These are phyloP conservation scores for Penicillium paneum DNA, from an alignment of 2,329 filamentous ascomycete genomes.

Conservation along the genomic window DNA sequence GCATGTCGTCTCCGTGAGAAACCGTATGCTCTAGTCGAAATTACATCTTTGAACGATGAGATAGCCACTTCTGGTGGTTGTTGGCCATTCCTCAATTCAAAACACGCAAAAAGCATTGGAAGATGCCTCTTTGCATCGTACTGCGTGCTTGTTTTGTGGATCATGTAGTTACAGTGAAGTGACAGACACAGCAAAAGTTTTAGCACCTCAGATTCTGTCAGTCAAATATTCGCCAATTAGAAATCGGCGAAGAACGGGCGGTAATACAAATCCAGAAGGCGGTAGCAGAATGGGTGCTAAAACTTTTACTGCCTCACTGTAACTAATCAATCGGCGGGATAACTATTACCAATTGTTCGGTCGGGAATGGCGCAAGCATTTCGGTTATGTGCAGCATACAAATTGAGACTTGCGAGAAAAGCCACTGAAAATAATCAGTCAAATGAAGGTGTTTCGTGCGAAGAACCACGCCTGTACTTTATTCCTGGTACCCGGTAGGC, in stretches of 20 bases:
- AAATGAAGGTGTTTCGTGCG: neutral
- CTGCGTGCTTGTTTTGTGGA: too few species aligned
- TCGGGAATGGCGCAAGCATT: neutral
- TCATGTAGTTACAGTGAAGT: too few species aligned
- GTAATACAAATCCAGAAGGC: too few species aligned
- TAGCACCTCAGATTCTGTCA: too few species aligned
- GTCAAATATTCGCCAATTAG: too few species aligned
- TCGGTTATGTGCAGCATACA: neutral
- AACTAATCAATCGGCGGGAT: constrained; percentile 17
- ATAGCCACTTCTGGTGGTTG: neutral
- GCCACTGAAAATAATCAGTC: neutral
- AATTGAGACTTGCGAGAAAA: neutral
- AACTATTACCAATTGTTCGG: neutral
- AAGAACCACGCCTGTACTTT: neutral
- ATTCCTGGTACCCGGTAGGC: neutral
- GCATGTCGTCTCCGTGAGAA: neutral
- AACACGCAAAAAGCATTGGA: neutral
- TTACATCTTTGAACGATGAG: neutral
- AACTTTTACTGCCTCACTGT: too few species aligned
- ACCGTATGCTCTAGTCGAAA: neutral
- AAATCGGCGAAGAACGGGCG: too few species aligned
- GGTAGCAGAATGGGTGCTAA: too few species aligned
- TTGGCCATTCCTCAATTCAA: neutral
- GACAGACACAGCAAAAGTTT: too few species aligned
- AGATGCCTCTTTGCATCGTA: neutral